Evolutionary conservation across 2,329 filamentous ascomycete genomes (phyloP).

Genomic region (Trichoderma endophyticum): DNA sequence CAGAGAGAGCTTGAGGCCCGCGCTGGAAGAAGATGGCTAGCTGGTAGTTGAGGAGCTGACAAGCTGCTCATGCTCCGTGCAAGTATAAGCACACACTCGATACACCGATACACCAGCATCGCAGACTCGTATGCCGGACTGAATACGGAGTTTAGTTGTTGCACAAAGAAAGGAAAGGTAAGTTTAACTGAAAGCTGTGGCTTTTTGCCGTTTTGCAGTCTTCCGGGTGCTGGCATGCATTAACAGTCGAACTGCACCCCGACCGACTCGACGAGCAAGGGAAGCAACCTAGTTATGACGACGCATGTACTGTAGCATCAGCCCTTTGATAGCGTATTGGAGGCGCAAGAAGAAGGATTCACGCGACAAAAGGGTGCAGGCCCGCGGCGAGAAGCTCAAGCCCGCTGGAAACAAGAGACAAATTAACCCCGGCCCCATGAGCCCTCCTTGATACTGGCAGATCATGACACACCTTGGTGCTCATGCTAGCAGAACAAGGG

Average conservation of each 20-base stretch:
- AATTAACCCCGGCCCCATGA: not conserved
- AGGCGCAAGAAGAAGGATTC: not conserved
- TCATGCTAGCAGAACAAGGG: constrained; percentile 11
- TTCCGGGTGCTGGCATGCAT: not conserved
- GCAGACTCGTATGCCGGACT: not conserved
- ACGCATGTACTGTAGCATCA: constrained; percentile 4
- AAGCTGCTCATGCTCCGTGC: not conserved
- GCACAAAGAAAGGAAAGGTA: not conserved
- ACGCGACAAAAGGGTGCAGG: not conserved
- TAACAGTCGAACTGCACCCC: not conserved
- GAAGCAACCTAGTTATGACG: constrained; percentile 6
- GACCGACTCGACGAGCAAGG: not conserved
- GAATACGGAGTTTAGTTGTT: not conserved
- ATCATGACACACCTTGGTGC: constrained; percentile 19
- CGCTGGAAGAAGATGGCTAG: not conserved
- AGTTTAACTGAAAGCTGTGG: not conserved
- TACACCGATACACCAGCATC: not conserved
- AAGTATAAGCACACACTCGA: not conserved
- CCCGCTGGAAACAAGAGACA: not conserved
- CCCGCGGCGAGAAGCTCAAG: not conserved
- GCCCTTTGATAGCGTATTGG: not conserved
- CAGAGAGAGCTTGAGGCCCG: not conserved
- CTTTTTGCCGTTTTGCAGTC: not conserved
- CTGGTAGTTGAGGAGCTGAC: not conserved
- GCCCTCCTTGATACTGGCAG: constrained; percentile 17